phyloP scores from a whole-genome alignment of 345 rosid species.

The Syzygium aqueum region DNA sequence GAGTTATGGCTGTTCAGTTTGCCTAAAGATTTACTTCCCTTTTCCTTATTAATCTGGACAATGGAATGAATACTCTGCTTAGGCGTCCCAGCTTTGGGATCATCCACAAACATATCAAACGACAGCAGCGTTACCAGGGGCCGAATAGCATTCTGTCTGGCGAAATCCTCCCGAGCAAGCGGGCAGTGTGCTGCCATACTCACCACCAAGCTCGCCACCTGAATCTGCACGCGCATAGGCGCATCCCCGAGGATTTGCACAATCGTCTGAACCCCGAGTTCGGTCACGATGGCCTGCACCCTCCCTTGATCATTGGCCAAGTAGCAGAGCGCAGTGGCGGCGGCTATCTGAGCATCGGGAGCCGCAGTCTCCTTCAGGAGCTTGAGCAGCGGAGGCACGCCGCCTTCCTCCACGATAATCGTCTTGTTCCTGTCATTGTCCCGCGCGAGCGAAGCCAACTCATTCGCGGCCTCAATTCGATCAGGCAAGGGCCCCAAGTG shows the following conservation, averaged over 20 bases:
- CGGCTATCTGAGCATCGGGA: neutral
- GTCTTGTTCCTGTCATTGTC: constrained; percentile 20
- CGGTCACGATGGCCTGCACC: constrained; percentile 11
- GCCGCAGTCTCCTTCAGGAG: constrained; percentile 4
- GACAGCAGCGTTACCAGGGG: constrained; percentile 18
- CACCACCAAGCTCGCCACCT: constrained; percentile 19
- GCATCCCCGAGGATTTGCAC: constrained; percentile 18
- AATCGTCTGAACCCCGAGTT: constrained; percentile 7
- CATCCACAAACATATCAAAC: constrained; percentile 21
- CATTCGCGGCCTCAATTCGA: constrained; percentile 17
- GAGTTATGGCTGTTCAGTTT: neutral
- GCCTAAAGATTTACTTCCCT: neutral
- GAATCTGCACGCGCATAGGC: constrained; percentile 19
- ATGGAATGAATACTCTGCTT: constrained; percentile 11
- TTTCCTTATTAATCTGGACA: constrained; percentile 5
- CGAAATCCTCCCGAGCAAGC: constrained; percentile 19
- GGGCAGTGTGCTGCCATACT: constrained; percentile 14
- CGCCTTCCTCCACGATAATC: constrained; percentile 21
- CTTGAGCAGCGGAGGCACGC: constrained; percentile 6
- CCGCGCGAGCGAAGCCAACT: constrained; percentile 17
- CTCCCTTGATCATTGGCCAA: constrained; percentile 8
- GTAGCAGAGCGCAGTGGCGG: constrained; percentile 1
- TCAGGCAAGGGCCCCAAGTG: constrained; percentile 14
- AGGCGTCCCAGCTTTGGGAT: constrained; percentile 4
- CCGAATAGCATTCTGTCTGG: constrained; percentile 13